phyloP scores from a whole-genome alignment of 495 filamentous ascomycete genomes.

The Platismatia glauca region DNA sequence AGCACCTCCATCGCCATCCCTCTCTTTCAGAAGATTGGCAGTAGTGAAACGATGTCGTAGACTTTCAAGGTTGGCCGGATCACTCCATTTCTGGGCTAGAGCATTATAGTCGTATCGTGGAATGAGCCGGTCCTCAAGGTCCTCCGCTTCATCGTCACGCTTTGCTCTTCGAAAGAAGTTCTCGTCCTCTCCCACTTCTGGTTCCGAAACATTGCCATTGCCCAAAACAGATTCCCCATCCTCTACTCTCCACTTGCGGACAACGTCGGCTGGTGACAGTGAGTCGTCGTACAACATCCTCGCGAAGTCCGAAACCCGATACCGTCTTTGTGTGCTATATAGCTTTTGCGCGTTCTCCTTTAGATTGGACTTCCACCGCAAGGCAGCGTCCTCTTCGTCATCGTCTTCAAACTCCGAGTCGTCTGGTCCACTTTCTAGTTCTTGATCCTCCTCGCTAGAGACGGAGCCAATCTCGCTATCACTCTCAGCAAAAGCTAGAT shows the following conservation, averaged over 20 bases:
- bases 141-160: constrained; percentile 48
- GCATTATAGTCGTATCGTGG: constrained; percentile 72
- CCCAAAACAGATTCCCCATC: constrained; percentile 32
- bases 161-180: constrained; percentile 76
- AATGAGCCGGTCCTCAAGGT: constrained; percentile 65
- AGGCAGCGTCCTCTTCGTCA: constrained; percentile 52
- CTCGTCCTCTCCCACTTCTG: constrained; percentile 60
- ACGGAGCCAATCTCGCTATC: constrained; percentile 92
- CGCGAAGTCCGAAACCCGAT: constrained; percentile 69
- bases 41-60: constrained; percentile 67
- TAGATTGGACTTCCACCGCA: constrained; percentile 83
- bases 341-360: constrained; percentile 61
- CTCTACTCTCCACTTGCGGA: constrained; percentile 71
- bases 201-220: constrained; percentile 33
- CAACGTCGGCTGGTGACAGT: constrained; percentile 62
- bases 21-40: constrained; percentile 45
- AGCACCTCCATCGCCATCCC: constrained; percentile 36
- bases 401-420: constrained; percentile 38
- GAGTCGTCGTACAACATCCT: constrained; percentile 82
- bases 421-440: constrained; percentile 51
- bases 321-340: constrained; percentile 58
- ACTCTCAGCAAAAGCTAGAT: constrained; percentile 84
- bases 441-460: constrained; percentile 57
- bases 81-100: constrained; percentile 76
- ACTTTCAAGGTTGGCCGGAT: constrained; percentile 64